These are phyloP conservation scores for Parafenestella ontariensis DNA, from an alignment of 2,329 filamentous ascomycete genomes.

Conservation along the genomic window DNA sequence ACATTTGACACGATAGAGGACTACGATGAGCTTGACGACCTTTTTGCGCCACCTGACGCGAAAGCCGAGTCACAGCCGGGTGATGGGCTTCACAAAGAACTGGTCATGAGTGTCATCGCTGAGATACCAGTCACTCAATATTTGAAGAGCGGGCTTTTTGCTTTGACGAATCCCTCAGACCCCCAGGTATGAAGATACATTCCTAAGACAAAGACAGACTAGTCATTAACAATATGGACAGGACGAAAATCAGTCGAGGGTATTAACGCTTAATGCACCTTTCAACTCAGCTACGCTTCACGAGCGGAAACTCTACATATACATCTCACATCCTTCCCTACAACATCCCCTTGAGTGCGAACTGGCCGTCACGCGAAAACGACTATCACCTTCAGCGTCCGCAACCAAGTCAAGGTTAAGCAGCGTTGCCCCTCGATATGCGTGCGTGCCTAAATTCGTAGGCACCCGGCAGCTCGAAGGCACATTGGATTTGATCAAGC, in stretches of 20 bases:
- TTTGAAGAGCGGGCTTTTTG: conserved; percentile 36
- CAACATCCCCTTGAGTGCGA: conserved; percentile 46
- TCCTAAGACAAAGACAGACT: neutral
- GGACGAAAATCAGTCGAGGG: conserved; percentile 28
- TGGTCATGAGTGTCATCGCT: conserved; percentile 46
- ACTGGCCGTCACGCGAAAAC: conserved; percentile 45
- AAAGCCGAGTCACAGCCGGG: conserved; percentile 41
- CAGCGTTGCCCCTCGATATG: conserved; percentile 37
- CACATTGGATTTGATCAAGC: conserved; percentile 39
- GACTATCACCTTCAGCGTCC: conserved; percentile 39
- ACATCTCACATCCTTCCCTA: conserved; percentile 45
- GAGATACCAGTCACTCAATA: conserved; percentile 42
- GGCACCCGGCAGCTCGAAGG: conserved; percentile 32
- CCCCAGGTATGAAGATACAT: conserved; percentile 22
- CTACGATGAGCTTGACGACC: conserved; percentile 49
- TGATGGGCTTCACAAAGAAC: conserved; percentile 48
- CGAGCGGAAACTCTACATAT: conserved; percentile 47
- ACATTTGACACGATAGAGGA: conserved; percentile 49
- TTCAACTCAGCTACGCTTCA: conserved; percentile 47
- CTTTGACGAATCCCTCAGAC: conserved; percentile 24
- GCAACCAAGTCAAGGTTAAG: conserved; percentile 32
- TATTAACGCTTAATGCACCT: conserved; percentile 41
- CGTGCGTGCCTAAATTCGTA: conserved; percentile 44
- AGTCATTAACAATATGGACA: neutral
- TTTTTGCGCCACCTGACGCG: conserved; percentile 43